Evolutionary conservation across 2,329 filamentous ascomycete species (phyloP), one percentile per base, ranked within the genome.

Genomic region (Colletotrichum cereale): DNA sequence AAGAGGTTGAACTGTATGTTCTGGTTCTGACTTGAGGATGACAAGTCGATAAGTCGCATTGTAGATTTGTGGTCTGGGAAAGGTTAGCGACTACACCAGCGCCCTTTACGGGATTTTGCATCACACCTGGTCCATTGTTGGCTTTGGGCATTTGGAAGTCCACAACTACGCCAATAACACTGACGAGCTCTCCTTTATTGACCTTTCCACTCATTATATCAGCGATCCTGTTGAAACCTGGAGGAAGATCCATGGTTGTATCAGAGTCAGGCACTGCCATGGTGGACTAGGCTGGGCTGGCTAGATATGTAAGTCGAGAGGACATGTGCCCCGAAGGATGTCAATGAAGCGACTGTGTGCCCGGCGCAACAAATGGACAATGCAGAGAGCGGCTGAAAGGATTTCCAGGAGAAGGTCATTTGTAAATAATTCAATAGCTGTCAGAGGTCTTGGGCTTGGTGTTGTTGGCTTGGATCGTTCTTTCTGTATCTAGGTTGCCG

Each of bases 141-240:
- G 78, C 67, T 0, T 83, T 84, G 1, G 89, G 87, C 0, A 85
- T 80, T 67, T 89, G 85, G 60, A 85, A 86, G 75, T 96, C 93
- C 62, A 89, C 88, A 4, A 96, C 88, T 5, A 96, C 80, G 1
- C 94, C 95, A 62, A 94, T 86, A 50, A 96, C 82, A 80, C 84
- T 91, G 73, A 91, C 83, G 7, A 82, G 69, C 2, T 52, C 75
- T 36, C 77, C 73, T 34, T 75, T 21, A 11, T 74, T 57, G 56
- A 80, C 66, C 31, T 79, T 77, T 26, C 79, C 80, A 62, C 86
- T 80, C 72, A 90, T 75, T 26, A 89, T 77, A 38, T 84, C 78
- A 73, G 81, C 77, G 74, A 86, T 79, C 16, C 77, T 64, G 10
- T 68, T 76, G 75, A 89, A 88, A 47, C 80, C 80, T 2, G 78